Evolutionary conservation across 164 flowering plant species (phyloP).

Genomic region (Dillenia turbinata): DNA sequence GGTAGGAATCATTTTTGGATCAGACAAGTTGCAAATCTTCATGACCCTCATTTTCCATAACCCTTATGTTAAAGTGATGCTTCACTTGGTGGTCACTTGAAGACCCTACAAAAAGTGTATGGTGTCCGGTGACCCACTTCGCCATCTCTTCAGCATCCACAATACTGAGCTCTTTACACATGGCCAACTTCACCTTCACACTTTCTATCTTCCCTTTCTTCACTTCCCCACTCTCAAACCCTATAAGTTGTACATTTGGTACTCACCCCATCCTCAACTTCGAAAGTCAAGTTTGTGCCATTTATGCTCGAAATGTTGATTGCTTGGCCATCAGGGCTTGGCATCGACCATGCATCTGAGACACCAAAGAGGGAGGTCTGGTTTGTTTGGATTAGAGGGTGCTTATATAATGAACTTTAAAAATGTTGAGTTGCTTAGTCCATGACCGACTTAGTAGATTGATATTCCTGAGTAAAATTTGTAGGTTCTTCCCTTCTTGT

Average conservation of each 20-base stretch:
- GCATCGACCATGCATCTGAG: neutral
- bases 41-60: constrained; percentile 4
- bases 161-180: constrained; percentile 39
- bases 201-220: constrained; percentile 20
- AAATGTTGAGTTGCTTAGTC: constrained; percentile 63
- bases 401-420: constrained; percentile 23
- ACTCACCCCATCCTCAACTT: constrained; percentile 30
- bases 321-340: constrained; percentile 7
- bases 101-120: constrained; percentile 37
- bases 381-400: constrained; percentile 20
- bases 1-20: too few species aligned
- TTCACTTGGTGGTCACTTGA: constrained; percentile 35
- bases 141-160: constrained; percentile 47
- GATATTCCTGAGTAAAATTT: constrained; percentile 51
- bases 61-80: constrained; percentile 24
- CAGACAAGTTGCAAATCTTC: too few species aligned
- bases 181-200: constrained; percentile 31
- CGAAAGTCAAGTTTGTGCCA: constrained; percentile 26
- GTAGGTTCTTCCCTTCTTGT: constrained; percentile 66
- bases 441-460: constrained; percentile 53
- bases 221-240: constrained; percentile 51
- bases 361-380: neutral
- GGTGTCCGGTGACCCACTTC: constrained; percentile 37
- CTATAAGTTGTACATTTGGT: constrained; percentile 45
- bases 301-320: constrained; percentile 26